Evolutionary conservation across 75 land plant genomes (phyloP).

Genomic region (Sequoiadendron giganteum): DNA sequence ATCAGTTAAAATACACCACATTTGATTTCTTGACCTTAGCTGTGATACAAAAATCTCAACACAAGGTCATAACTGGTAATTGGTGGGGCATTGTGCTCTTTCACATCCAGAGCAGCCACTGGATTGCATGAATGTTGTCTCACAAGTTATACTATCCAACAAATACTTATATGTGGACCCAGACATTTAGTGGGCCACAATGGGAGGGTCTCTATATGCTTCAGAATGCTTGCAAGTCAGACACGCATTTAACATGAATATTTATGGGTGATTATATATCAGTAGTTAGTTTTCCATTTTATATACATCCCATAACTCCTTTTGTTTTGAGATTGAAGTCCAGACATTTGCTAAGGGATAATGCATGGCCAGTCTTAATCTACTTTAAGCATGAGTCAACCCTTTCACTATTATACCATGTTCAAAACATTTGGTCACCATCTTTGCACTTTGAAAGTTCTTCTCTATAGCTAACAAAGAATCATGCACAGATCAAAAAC

Average conservation of each 20-base stretch:
- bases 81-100: background rate
- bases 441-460: background rate
- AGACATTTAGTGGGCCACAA: background rate
- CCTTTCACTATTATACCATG: background rate
- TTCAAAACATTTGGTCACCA: background rate
- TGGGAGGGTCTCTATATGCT: background rate
- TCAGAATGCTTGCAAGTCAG: background rate
- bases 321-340: background rate
- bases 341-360: background rate
- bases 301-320: background rate
- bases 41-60: background rate
- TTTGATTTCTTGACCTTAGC: background rate
- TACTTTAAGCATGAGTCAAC: background rate
- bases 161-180: background rate
- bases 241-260: background rate
- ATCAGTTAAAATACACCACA: background rate
- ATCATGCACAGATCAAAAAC: background rate
- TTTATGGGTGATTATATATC: background rate
- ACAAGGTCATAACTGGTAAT: background rate
- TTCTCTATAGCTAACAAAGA: background rate
- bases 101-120: background rate
- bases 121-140: background rate
- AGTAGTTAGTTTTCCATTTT: background rate
- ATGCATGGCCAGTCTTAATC: background rate
- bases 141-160: background rate